phyloP scores from a whole-genome alignment of 2,329 filamentous ascomycete species.

The Lanzia echinophila region DNA sequence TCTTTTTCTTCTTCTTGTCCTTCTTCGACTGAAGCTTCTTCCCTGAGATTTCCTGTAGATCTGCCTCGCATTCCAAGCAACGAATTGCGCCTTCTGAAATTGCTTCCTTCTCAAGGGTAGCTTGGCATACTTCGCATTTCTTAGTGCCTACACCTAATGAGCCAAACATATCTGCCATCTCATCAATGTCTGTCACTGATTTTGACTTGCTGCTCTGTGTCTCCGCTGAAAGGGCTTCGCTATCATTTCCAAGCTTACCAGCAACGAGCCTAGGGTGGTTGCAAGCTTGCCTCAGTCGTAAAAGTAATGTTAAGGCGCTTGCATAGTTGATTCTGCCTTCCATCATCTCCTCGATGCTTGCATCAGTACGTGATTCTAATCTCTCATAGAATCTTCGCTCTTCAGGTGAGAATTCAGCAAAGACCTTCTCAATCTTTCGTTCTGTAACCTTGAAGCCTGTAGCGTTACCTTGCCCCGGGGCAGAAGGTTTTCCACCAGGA shows the following conservation, averaged over 20 bases:
- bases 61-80: constrained; percentile 69
- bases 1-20: constrained; percentile 35
- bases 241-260: constrained; percentile 78
- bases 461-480: constrained; percentile 40
- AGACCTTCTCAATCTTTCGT: constrained; percentile 76
- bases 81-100: constrained; percentile 42
- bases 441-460: constrained; percentile 85
- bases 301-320: constrained; percentile 83
- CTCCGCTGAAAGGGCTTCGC: constrained; percentile 70
- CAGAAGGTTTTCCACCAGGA: constrained; percentile 59
- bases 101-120: constrained; percentile 26
- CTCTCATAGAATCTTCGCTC: constrained; percentile 83
- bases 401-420: constrained; percentile 68
- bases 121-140: constrained; percentile 31
- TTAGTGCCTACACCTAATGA: constrained; percentile 53
- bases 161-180: constrained; percentile 78
- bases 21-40: constrained; percentile 36
- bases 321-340: constrained; percentile 80
- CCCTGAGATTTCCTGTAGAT: constrained; percentile 56
- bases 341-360: constrained; percentile 85
- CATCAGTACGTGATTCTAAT: constrained; percentile 76
- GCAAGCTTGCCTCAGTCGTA: constrained; percentile 86
- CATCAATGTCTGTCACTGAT: constrained; percentile 58
- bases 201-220: constrained; percentile 38
- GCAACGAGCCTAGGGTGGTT: constrained; percentile 89